Conservation (phyloP, 306 rosid genomes). For the Cicer judaicum region DNA sequence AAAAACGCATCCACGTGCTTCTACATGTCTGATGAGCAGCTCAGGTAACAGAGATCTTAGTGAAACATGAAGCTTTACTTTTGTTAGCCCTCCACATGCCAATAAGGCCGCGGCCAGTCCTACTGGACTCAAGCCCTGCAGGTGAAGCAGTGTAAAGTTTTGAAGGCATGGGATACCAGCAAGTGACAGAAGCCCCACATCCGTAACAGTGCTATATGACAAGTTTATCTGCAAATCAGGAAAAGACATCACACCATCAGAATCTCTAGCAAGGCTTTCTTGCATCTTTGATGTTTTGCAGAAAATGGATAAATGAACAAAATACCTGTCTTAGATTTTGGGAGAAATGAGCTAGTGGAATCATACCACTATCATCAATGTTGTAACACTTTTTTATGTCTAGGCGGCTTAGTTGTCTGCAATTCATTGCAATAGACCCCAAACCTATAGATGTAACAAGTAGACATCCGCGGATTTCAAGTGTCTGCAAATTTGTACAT, state of each 20-base stretch:
- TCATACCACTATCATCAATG: slow-evolving; percentile 82
- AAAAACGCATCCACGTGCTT: slow-evolving; percentile 82
- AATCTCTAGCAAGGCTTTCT: slow-evolving; percentile 10
- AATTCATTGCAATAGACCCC: slow-evolving; percentile 66
- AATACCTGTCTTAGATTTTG: slow-evolving; percentile 87
- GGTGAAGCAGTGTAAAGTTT: slow-evolving; percentile 72
- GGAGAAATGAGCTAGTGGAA: slow-evolving; percentile 74
- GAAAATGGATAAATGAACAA: slow-evolving; percentile 34
- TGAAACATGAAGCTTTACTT: slow-evolving; percentile 86
- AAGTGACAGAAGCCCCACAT: slow-evolving; percentile 81
- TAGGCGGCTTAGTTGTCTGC: slow-evolving; percentile 72
- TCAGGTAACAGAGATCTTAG: slow-evolving; percentile 63
- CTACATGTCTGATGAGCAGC: slow-evolving; percentile 69
- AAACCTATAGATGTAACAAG: slow-evolving; percentile 76
- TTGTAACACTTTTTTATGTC: slow-evolving; percentile 84
- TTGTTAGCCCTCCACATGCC: slow-evolving; percentile 75
- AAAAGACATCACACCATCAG: slow-evolving; percentile 30
- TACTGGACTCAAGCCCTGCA: slow-evolving; percentile 68
- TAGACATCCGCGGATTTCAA: slow-evolving; percentile 87
- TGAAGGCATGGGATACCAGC: slow-evolving; percentile 90
- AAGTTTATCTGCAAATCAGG: slow-evolving; percentile 76
- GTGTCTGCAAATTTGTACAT: slow-evolving; percentile 66
- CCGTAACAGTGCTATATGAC: slow-evolving; percentile 84
- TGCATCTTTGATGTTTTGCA: slow-evolving; percentile 20
- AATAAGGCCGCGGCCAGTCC: slow-evolving; percentile 84